These are phyloP conservation scores for Oidiodendron maius DNA, from an alignment of 495 filamentous ascomycete species.

Conservation along the genomic window DNA sequence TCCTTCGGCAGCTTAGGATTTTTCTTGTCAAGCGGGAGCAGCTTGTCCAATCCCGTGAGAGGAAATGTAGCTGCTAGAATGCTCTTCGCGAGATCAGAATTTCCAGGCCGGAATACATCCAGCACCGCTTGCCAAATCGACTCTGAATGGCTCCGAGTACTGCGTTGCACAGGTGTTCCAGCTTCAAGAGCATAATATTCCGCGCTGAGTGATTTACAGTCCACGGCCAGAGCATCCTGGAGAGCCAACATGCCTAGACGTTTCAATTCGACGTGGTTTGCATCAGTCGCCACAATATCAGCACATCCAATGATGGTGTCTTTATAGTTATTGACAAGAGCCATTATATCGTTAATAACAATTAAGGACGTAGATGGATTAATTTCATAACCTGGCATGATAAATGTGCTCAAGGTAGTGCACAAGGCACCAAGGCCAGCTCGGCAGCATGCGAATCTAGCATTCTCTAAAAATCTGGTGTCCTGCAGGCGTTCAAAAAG, in stretches of 20 bases:
- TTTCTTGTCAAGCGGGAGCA: slow-evolving; percentile 41
- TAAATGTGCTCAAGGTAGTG: slow-evolving; percentile 38
- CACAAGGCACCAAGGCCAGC: slow-evolving; percentile 39
- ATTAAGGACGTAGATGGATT: slow-evolving; percentile 41
- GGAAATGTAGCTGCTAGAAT: slow-evolving; percentile 65
- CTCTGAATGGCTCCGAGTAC: slow-evolving; percentile 56
- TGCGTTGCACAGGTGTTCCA: slow-evolving; percentile 56
- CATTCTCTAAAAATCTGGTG: slow-evolving; percentile 34
- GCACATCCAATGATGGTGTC: slow-evolving; percentile 37
- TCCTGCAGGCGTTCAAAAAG: slow-evolving; percentile 62
- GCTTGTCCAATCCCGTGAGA: slow-evolving; percentile 67
- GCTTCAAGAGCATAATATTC: slow-evolving; percentile 61
- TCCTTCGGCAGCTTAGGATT: slow-evolving; percentile 42
- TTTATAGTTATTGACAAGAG: slow-evolving; percentile 40
- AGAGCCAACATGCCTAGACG: slow-evolving; percentile 55
- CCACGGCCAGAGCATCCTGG: slow-evolving; percentile 63
- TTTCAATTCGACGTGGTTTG: slow-evolving; percentile 35
- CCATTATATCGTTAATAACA: slow-evolving; percentile 44
- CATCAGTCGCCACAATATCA: slow-evolving; percentile 24
- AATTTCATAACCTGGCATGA: slow-evolving; percentile 29
- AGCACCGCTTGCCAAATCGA: slow-evolving; percentile 74
- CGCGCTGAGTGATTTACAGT: slow-evolving; percentile 65
- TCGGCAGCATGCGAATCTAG: slow-evolving; percentile 24
- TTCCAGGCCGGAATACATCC: slow-evolving; percentile 56
- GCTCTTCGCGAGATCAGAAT: slow-evolving; percentile 58